Base-by-base conservation (phyloP, 345 rosid genomes). In the Lagerstroemia speciosa region DNA sequence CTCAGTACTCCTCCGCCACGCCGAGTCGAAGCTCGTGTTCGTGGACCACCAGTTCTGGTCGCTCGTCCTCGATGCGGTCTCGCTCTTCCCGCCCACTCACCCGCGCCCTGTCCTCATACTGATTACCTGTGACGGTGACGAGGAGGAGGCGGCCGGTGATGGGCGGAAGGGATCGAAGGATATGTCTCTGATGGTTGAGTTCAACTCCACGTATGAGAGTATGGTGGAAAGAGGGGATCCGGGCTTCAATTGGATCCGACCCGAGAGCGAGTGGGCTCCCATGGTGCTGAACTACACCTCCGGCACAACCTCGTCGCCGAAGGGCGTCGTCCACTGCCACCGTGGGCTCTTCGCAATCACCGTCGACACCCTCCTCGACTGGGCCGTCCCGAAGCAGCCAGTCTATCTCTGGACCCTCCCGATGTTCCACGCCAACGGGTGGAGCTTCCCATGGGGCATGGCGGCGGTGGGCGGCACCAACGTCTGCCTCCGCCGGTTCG, bases 401-500 rank as follows among this genome's bases (percentile, higher is more conserved):
- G 83, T 88, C 15, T 92, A 92, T 66, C 80, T 92, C 0, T 92
- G 98, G 98, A 88, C 92, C 10, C 85, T 92, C 41, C 96, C 98
- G 3, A 85, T 92, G 78, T 92, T 92, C 71, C 98, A 92, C 60
- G 86, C 88, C 11, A 92, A 92, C 62, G 98, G 98, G 0, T 92
- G 98, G 98, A 69, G 82, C 50, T 86, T 76, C 38, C 76, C 82
- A 12, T 92, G 96, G 96, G 92, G 85, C 19, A 78, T 90, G 43
- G 96, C 98, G 0, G 98, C 93, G 3, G 91, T 81, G 1, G 98
- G 98, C 6, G 98, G 92, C 5, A 81, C 87, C 0, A 92, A 86
- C 71, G 67, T 92, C 38, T 92, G 98, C 72, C 69, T 90, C 31
- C 85, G 95, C 26, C 90, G 88, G 58, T 85, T 92, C 72, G 83